phyloP scores from a whole-genome alignment of 176 grass and related monocot species.

The Thalia dealbata region DNA sequence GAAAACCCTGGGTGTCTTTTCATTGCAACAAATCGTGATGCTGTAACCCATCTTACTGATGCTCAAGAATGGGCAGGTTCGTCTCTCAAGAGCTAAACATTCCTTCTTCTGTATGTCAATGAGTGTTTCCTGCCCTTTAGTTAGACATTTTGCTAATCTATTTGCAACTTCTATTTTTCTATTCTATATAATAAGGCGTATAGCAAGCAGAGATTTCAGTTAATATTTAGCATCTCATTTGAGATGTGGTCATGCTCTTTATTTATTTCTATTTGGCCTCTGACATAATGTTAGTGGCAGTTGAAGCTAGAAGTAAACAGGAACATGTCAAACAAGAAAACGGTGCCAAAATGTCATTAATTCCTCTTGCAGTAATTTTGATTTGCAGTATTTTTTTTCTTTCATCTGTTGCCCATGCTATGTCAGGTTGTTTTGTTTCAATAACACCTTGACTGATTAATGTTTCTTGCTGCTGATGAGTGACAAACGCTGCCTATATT shows the following conservation, averaged over 20 bases:
- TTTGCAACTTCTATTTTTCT: not conserved
- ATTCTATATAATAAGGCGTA: not conserved
- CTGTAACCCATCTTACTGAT: slow-evolving; percentile 97
- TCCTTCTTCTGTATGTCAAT: not conserved
- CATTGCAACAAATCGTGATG: slow-evolving; percentile 89
- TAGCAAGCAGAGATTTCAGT: too few relatives aligned
- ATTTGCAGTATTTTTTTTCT: too few relatives aligned
- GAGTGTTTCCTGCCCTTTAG: not conserved
- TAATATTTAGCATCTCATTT: not conserved
- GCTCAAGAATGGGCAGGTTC: slow-evolving; percentile 98
- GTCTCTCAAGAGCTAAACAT: slow-evolving; percentile 4
- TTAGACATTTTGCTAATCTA: not conserved
- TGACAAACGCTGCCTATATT: too few relatives aligned
- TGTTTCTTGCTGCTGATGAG: too few relatives aligned
- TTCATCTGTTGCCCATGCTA: too few relatives aligned
- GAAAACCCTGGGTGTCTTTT: slow-evolving; percentile 97
- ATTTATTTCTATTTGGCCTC: not conserved
- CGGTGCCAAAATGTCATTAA: not conserved
- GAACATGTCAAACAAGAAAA: not conserved
- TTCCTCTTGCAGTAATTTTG: too few relatives aligned
- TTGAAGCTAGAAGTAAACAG: not conserved
- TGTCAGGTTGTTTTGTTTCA: too few relatives aligned
- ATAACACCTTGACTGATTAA: too few relatives aligned
- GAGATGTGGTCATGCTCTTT: not conserved
- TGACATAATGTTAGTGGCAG: not conserved